Conservation (phyloP, 2,329 filamentous ascomycete species). For the Fusarium hostae region DNA sequence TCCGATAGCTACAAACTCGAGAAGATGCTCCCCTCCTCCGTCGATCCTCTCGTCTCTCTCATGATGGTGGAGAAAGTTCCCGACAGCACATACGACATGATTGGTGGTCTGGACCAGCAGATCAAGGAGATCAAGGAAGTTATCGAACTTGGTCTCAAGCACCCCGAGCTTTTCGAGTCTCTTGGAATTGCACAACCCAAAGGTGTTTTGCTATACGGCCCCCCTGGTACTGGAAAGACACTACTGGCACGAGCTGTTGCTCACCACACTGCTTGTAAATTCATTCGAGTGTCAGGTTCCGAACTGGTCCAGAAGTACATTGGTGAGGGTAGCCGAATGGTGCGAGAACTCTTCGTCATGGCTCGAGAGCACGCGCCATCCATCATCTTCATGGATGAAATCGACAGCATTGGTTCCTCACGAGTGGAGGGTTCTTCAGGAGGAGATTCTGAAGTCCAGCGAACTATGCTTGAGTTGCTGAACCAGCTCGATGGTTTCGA, state of each 20-base stretch:
- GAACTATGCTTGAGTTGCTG: slow-evolving; percentile 97
- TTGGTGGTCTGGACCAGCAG: slow-evolving; percentile 97
- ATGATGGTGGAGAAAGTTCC: slow-evolving; percentile 99
- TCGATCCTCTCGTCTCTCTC: slow-evolving; percentile 96
- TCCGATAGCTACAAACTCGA: slow-evolving; percentile 99
- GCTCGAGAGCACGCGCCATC: slow-evolving; percentile 96
- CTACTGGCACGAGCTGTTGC: slow-evolving; percentile 93
- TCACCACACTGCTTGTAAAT: slow-evolving; percentile 99
- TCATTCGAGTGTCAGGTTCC: slow-evolving; percentile 95
- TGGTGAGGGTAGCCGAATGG: slow-evolving; percentile 97
- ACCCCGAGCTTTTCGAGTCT: slow-evolving; percentile 98
- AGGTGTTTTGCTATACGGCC: slow-evolving; percentile 95
- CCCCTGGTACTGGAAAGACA: slow-evolving; percentile 97
- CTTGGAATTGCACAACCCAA: slow-evolving; percentile 98
- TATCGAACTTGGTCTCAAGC: slow-evolving; percentile 97
- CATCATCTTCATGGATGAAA: slow-evolving; percentile 99
- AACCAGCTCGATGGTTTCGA: slow-evolving; percentile 99
- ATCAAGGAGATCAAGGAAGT: slow-evolving; percentile 99
- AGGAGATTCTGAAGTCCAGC: slow-evolving; percentile 96
- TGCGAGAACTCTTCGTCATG: slow-evolving; percentile 99
- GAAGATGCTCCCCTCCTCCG: slow-evolving; percentile 97
- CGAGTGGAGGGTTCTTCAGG: slow-evolving; percentile 95
- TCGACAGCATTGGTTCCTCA: slow-evolving; percentile 97
- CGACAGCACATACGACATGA: slow-evolving; percentile 99
- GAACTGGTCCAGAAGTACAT: slow-evolving; percentile 99